Percentiles rank a stretch among this genome's conserved stretches.
These are phyloP conservation scores for Rhynchosporium secalis DNA, from an alignment of 2,329 filamentous ascomycete species.

Conservation along the genomic window DNA sequence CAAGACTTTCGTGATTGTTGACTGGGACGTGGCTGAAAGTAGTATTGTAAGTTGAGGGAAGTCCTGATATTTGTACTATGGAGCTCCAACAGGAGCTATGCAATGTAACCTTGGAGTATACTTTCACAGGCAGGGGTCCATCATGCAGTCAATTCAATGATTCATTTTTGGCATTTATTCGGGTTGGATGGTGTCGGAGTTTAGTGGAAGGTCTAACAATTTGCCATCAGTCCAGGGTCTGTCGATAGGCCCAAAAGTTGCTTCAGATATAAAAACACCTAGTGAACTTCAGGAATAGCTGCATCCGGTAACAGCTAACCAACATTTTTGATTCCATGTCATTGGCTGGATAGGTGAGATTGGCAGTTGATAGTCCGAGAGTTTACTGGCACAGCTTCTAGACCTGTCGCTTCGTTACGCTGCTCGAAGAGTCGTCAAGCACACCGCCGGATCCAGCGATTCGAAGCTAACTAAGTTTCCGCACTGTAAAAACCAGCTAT, in stretches of 20 bases:
- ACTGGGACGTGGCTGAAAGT: not conserved
- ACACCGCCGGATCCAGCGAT: not conserved
- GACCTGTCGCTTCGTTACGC: constrained; percentile 5
- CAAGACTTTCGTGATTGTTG: not conserved
- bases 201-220: not conserved
- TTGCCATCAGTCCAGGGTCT: not conserved
- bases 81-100: not conserved
- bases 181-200: not conserved
- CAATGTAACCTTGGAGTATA: constrained; percentile 1
- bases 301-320: not conserved
- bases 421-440: not conserved
- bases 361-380: not conserved
- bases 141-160: not conserved
- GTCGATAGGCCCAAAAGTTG: constrained; percentile 19
- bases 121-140: not conserved
- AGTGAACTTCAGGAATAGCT: not conserved
- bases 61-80: constrained; percentile 6
- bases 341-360: not conserved
- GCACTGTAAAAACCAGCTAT: not conserved
- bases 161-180: not conserved
- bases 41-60: not conserved
- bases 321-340: not conserved
- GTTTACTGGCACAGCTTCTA: not conserved
- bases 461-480: not conserved
- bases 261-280: not conserved